phyloP scores from a whole-genome alignment of 441 rosid species.

The Croton setiger region DNA sequence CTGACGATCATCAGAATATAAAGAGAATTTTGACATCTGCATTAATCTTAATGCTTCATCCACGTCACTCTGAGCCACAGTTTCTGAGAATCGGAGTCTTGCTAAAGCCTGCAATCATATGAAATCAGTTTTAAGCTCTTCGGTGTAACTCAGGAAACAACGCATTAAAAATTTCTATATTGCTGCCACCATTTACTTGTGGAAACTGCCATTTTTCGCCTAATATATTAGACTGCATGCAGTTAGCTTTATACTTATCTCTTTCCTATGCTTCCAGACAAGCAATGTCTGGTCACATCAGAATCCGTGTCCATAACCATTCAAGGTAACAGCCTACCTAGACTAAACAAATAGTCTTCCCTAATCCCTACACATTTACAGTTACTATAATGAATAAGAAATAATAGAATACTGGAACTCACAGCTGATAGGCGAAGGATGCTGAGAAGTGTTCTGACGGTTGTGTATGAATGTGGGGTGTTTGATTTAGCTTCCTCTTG shows the following conservation, averaged over 20 bases:
- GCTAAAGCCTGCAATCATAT: conserved; percentile 73
- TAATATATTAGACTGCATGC: background rate
- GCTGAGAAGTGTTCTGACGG: conserved; percentile 93
- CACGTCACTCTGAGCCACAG: conserved; percentile 97
- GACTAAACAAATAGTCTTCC: conserved; percentile 3
- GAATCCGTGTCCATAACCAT: background rate
- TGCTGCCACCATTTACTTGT: background rate
- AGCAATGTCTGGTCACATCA: background rate
- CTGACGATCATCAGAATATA: conserved; percentile 92
- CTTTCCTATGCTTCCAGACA: background rate
- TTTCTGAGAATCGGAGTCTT: conserved; percentile 91
- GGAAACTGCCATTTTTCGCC: background rate
- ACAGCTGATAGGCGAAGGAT: conserved; percentile 96
- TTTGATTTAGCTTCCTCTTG: conserved; percentile 97
- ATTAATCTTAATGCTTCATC: conserved; percentile 93
- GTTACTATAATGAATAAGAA: conserved; percentile 3
- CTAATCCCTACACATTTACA: background rate
- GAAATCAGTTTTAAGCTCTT: conserved; percentile 15
- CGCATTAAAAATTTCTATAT: background rate
- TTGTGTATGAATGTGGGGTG: conserved; percentile 93
- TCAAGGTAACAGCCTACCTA: conserved; percentile 4
- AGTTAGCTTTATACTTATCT: background rate
- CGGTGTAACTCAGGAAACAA: conserved; percentile 4
- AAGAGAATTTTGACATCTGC: conserved; percentile 99
- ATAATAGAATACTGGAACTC: conserved; percentile 30